Conservation (phyloP, 441 rosid species). For the Gossypium gossypioides region DNA sequence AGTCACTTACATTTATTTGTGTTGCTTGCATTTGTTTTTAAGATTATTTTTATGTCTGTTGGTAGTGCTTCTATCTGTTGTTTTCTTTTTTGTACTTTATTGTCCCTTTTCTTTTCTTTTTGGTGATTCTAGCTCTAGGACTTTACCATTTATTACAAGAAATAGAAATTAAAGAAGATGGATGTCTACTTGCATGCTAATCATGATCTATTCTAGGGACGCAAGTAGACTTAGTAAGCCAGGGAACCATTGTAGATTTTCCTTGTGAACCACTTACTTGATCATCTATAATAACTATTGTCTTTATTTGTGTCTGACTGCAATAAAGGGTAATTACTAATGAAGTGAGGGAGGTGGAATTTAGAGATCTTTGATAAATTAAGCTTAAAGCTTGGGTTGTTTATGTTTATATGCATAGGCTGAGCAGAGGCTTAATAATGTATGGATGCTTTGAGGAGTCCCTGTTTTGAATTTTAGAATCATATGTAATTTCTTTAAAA, state of each 20-base stretch:
- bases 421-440: background rate
- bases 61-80: background rate
- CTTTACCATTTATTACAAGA: background rate
- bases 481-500: background rate
- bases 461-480: background rate
- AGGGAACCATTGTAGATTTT: background rate
- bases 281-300: background rate
- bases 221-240: background rate
- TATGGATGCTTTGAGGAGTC: background rate
- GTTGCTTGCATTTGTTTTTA: background rate
- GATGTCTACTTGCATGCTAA: conserved; percentile 3
- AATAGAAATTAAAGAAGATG: background rate
- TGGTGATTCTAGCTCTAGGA: background rate
- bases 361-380: background rate
- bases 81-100: background rate
- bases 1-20: background rate
- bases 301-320: background rate
- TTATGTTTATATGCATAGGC: background rate
- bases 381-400: background rate
- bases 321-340: background rate
- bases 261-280: background rate
- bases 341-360: background rate
- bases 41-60: background rate
- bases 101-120: background rate
- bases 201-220: background rate